Base-by-base conservation (phyloP, 805 yeast species). In the Isabelozyma rhagii region DNA sequence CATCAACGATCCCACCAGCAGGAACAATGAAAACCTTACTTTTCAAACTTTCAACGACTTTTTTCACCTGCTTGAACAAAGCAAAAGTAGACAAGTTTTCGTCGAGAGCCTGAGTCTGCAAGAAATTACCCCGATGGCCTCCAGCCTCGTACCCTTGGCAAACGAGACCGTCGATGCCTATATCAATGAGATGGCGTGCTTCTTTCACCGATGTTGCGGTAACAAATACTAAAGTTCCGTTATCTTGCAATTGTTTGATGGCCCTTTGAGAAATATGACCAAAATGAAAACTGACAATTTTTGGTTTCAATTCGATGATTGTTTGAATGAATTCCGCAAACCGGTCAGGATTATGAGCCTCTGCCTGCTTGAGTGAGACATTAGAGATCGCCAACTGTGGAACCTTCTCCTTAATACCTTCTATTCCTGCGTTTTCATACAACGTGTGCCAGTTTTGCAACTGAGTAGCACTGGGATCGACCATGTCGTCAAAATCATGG, bases 81-180 rank as follows among this genome's bases (percentile, higher is more conserved):
- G 63, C 55, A 39, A 45, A 54, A 0, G 83, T 77, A 8, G 71
- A 60, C 43, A 75, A 60, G 28, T 68, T 63, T 29, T 63, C 64
- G 51, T 74, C 80, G 8, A 51, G 43, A 8, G 39, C 48, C 21
- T 63, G 60, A 4, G 55, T 52, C 8, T 40, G 55, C 15, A 72
- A 47, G 46, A 74, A 77, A 53, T 70, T 75, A 2, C 86, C 86
- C 14, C 87, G 64, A 57, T 83, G 87, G 0, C 87, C 87, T 21
- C 87, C 87, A 3, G 87, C 87, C 55, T 82, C 87, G 59, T 68
- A 69, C 0, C 87, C 87, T 60, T 83, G 88, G 25, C 74, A 68
- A 7, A 77, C 66, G 4, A 82, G 61, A 1, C 79, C 84, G 59
- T 81, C 82, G 6, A 75, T 72, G 0, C 73, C 73, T 0, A 60